Evolutionary conservation across 805 yeast genomes (phyloP).

Genomic region (Teunomyces barrocoloradensis): DNA sequence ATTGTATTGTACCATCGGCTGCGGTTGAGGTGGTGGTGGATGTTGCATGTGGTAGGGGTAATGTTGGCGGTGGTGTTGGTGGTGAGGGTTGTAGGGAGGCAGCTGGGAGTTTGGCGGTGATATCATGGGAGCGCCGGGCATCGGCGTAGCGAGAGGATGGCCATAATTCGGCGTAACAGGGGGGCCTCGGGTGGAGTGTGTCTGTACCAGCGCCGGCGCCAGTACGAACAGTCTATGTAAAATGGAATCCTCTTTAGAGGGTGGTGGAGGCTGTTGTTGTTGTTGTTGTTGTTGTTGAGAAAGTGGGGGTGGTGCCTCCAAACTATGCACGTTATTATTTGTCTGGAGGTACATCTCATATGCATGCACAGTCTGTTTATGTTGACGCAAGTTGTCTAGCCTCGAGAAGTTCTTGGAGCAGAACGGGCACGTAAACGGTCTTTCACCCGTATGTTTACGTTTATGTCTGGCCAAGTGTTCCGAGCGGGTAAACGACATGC

Average conservation of each 20-base stretch:
- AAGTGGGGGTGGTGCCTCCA: not conserved
- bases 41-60: slow-evolving; percentile 5
- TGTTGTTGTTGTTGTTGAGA: not conserved
- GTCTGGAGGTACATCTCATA: slow-evolving; percentile 27
- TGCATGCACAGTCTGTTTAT: slow-evolving; percentile 69
- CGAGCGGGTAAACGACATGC: slow-evolving; percentile 84
- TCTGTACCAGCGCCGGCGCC: slow-evolving; percentile 1
- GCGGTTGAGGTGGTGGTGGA: slow-evolving; percentile 6
- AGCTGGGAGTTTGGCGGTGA: slow-evolving; percentile 29
- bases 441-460: slow-evolving; percentile 90
- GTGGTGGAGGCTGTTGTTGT: slow-evolving; percentile 11
- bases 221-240: not conserved
- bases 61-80: slow-evolving; percentile 17
- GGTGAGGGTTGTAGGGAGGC: slow-evolving; percentile 17
- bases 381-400: slow-evolving; percentile 86
- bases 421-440: slow-evolving; percentile 86
- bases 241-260: slow-evolving; percentile 5
- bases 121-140: slow-evolving; percentile 9
- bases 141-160: not conserved
- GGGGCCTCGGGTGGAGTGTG: not conserved
- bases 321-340: not conserved
- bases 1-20: not conserved
- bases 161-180: not conserved
- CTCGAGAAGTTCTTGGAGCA: slow-evolving; percentile 78
- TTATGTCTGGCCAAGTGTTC: slow-evolving; percentile 93